These are phyloP conservation scores for Sugiyamaella marilandica DNA, from an alignment of 805 yeast species.

Conservation along the genomic window DNA sequence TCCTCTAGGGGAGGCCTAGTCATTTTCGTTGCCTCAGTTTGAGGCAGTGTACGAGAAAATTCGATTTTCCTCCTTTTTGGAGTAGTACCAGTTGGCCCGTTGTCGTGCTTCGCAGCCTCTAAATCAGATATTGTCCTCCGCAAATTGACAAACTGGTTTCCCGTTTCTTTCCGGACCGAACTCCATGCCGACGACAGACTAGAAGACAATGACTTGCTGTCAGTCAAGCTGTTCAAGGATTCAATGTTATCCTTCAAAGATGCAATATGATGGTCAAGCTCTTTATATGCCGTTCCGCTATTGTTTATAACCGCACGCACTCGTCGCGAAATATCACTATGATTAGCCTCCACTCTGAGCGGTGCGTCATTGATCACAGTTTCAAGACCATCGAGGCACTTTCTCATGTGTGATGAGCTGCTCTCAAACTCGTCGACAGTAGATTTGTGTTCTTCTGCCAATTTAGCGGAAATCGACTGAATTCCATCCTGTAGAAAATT, in stretches of 20 bases:
- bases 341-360: background rate
- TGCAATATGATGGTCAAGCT: conserved; percentile 1
- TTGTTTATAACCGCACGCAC: background rate
- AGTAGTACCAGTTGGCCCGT: conserved; percentile 2
- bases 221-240: background rate
- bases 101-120: background rate
- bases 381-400: background rate
- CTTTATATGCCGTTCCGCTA: conserved; percentile 2
- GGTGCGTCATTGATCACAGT: background rate
- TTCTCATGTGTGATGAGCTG: too few species aligned
- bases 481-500: too few species aligned
- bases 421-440: background rate
- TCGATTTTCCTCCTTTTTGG: conserved; percentile 11
- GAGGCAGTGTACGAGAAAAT: conserved; percentile 15
- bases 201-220: background rate
- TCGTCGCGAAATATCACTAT: background rate
- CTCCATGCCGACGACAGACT: background rate
- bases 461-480: background rate
- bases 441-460: background rate
- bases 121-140: background rate
- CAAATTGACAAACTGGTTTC: background rate
- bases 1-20: conserved; percentile 11
- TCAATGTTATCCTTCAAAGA: conserved; percentile 1
- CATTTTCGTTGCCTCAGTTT: conserved; percentile 6
- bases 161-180: background rate